phyloP scores from a whole-genome alignment of 78 protist species.

The Monocercomonoides exilis region DNA sequence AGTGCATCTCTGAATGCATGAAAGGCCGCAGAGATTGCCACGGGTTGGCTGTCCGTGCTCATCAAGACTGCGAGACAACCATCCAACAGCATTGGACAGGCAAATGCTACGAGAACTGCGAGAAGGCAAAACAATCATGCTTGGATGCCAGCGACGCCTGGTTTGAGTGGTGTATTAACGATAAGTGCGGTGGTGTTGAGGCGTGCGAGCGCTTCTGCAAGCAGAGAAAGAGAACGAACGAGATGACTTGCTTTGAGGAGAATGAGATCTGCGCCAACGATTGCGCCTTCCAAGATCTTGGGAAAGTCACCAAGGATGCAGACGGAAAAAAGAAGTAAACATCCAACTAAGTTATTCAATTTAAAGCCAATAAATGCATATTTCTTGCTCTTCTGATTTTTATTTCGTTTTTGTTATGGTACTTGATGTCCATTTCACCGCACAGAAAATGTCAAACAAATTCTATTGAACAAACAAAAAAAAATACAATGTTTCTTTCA shows the following conservation, averaged over 20 bases:
- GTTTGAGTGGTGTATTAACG: conserved; percentile 16
- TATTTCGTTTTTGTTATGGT: too few relatives aligned
- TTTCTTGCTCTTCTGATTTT: too few relatives aligned
- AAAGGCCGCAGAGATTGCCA: background rate
- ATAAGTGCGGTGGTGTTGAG: conserved; percentile 13
- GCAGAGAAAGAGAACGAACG: conserved; percentile 10
- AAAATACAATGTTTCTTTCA: too few relatives aligned
- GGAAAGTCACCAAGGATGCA: background rate
- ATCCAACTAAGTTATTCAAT: too few relatives aligned
- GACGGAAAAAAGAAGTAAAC: background rate
- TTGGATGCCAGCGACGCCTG: conserved; percentile 11
- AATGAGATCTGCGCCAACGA: background rate
- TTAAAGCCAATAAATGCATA: too few relatives aligned
- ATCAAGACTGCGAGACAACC: background rate
- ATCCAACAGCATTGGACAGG: background rate
- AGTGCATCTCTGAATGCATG: background rate
- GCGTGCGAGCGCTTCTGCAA: conserved; percentile 18
- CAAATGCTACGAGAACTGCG: conserved; percentile 9
- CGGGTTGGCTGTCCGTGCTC: background rate
- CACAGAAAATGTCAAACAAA: too few relatives aligned
- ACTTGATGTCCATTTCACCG: too few relatives aligned
- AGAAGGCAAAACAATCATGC: conserved; percentile 5
- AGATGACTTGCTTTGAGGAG: conserved; percentile 13
- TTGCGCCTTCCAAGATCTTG: conserved; percentile 1
- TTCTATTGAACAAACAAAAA: too few relatives aligned